Percentiles rank a stretch among this genome's conserved stretches.
Evolutionary conservation across 225 moss, liverwort and hornwort species (phyloP).

Genomic region (Sphagnum tenellum): DNA sequence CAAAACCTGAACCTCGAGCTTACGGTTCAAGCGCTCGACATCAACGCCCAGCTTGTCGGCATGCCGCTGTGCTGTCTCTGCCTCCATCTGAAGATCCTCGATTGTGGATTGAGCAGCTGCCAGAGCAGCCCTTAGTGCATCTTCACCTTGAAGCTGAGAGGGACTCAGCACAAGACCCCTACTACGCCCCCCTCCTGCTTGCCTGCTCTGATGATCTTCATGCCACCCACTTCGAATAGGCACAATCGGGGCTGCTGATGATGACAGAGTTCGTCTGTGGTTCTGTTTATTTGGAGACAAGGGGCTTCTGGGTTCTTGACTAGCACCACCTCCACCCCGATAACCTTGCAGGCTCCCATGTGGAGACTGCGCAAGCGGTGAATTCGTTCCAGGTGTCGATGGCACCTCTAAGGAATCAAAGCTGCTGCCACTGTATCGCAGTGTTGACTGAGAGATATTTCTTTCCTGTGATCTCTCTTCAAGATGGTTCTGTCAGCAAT

Average conservation of each 20-base stretch:
- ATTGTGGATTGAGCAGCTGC: slow-evolving; percentile 46
- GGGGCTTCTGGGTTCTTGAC: slow-evolving; percentile 16
- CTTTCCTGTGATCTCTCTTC: slow-evolving; percentile 3
- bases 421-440: slow-evolving; percentile 60
- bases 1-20: slow-evolving; percentile 42
- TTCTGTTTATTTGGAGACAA: slow-evolving; percentile 38
- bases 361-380: slow-evolving; percentile 5
- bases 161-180: slow-evolving; percentile 1
- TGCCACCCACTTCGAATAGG: slow-evolving; percentile 4
- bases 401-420: slow-evolving; percentile 68
- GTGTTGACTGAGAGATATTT: slow-evolving; percentile 31
- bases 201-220: slow-evolving; percentile 42
- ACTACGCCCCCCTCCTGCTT: slow-evolving; percentile 19
- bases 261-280: slow-evolving; percentile 38
- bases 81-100: slow-evolving; percentile 62
- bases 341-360: slow-evolving; percentile 62
- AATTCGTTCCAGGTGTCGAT: slow-evolving; percentile 50
- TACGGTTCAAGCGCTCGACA: slow-evolving; percentile 59
- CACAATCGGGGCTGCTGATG: slow-evolving; percentile 40
- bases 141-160: slow-evolving; percentile 9
- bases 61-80: slow-evolving; percentile 37
- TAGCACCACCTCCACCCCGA: slow-evolving; percentile 31
- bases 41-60: slow-evolving; percentile 60
- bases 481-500: too few relatives aligned
- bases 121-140: slow-evolving; percentile 28